These are phyloP conservation scores for Pestalotiopsis fici DNA, from an alignment of 2,329 filamentous ascomycete species.

Conservation along the genomic window DNA sequence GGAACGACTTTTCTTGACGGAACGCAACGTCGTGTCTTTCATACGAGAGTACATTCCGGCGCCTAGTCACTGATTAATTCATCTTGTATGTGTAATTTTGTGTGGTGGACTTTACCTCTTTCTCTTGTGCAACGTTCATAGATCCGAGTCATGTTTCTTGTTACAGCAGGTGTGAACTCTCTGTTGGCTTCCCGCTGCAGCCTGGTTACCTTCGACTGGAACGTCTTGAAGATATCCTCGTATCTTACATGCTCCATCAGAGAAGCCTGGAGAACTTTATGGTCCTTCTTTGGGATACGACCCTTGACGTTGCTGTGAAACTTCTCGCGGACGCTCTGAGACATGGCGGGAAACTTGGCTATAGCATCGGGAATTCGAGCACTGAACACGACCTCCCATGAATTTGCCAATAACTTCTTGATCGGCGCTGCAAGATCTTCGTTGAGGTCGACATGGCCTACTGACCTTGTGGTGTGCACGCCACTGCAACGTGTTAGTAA, in stretches of 20 bases:
- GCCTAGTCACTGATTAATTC: not conserved
- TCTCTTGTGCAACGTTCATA: not conserved
- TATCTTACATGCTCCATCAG: not conserved
- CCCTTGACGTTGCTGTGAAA: not conserved
- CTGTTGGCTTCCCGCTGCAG: slow-evolving; percentile 7
- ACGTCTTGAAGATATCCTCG: not conserved
- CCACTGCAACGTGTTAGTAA: not conserved
- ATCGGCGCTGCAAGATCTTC: not conserved
- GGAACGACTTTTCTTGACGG: not conserved
- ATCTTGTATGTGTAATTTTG: not conserved
- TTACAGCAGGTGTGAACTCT: slow-evolving; percentile 4
- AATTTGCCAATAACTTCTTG: not conserved
- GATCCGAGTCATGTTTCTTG: not conserved
- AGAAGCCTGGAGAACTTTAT: not conserved
- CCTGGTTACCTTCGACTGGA: not conserved
- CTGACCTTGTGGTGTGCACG: not conserved
- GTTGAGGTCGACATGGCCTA: not conserved
- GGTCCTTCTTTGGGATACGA: not conserved
- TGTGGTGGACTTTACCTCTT: not conserved
- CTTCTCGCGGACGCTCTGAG: not conserved
- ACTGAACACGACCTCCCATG: not conserved
- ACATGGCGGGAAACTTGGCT: not conserved
- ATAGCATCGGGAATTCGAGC: not conserved
- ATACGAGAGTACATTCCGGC: not conserved
- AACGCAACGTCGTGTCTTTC: not conserved